phyloP scores from a whole-genome alignment of 164 flowering plant species.

The Piper longum region DNA sequence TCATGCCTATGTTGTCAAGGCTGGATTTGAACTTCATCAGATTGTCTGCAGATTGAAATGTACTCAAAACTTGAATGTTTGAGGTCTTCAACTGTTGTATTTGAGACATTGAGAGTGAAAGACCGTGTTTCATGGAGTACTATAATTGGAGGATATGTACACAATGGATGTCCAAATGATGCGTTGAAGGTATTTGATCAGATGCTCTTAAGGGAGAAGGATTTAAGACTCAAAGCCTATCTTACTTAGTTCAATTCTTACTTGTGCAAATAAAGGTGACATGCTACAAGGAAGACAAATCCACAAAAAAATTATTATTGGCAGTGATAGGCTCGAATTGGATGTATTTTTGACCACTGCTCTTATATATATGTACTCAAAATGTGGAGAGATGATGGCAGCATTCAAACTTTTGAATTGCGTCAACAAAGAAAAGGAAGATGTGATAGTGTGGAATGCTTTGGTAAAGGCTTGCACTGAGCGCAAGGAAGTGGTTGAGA shows the following conservation, averaged over 20 bases:
- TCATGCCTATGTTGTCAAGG: slow-evolving; percentile 4
- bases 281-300: slow-evolving; percentile 3
- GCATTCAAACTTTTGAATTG: slow-evolving; percentile 3
- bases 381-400: slow-evolving; percentile 3
- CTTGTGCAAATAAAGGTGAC: slow-evolving; percentile 10
- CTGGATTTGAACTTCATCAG: slow-evolving; percentile 3
- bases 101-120: slow-evolving; percentile 1
- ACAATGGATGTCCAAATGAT: background rate
- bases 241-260: slow-evolving; percentile 8
- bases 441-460: slow-evolving; percentile 11
- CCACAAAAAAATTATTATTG: background rate
- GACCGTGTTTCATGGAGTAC: slow-evolving; percentile 11
- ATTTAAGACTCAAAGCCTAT: slow-evolving; percentile 6
- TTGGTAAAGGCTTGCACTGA: slow-evolving; percentile 9
- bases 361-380: slow-evolving; percentile 6
- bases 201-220: slow-evolving; percentile 1
- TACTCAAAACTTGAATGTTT: slow-evolving; percentile 6
- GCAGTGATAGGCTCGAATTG: background rate
- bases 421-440: slow-evolving; percentile 1
- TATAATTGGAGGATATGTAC: slow-evolving; percentile 10
- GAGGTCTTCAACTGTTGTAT: slow-evolving; percentile 3
- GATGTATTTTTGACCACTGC: slow-evolving; percentile 10
- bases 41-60: slow-evolving; percentile 8
- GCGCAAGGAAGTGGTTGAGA: background rate
- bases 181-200: slow-evolving; percentile 5